A percentile compares a stretch with the other conserved stretches of the same genome.
These are phyloP conservation scores for Sporothrix schenckii DNA, from an alignment of 2,329 filamentous ascomycete genomes.

Conservation along the genomic window DNA sequence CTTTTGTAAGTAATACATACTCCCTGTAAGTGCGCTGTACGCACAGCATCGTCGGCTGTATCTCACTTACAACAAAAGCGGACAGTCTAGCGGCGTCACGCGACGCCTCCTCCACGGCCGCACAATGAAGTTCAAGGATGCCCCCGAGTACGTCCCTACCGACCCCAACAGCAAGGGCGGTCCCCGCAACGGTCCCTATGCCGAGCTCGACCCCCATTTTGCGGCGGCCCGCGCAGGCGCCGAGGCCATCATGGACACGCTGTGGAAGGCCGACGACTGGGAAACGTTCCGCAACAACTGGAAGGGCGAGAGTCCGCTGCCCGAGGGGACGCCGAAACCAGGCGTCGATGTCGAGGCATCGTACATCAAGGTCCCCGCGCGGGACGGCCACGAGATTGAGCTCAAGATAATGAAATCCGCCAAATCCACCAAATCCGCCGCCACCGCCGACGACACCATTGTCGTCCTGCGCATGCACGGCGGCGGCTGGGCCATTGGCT, in stretches of 20 bases:
- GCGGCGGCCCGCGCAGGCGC: slow-evolving; percentile 39
- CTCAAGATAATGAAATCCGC: slow-evolving; percentile 40
- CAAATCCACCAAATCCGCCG: background rate
- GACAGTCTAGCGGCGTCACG: background rate
- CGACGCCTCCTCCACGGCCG: background rate
- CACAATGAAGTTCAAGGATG: slow-evolving; percentile 37
- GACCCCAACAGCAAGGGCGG: slow-evolving; percentile 43
- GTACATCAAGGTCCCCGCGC: slow-evolving; percentile 39
- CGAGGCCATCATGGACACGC: slow-evolving; percentile 37
- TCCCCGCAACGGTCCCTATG: slow-evolving; percentile 45
- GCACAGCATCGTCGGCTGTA: too few relatives aligned
- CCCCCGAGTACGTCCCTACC: slow-evolving; percentile 40
- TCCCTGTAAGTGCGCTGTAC: too few relatives aligned
- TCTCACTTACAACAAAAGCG: background rate
- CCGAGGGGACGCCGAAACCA: slow-evolving; percentile 41
- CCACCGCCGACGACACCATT: slow-evolving; percentile 29
- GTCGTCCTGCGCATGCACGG: slow-evolving; percentile 44
- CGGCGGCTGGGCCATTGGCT: slow-evolving; percentile 45
- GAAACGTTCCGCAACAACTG: slow-evolving; percentile 40
- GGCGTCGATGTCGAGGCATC: slow-evolving; percentile 44
- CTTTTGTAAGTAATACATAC: too few relatives aligned
- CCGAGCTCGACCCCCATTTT: slow-evolving; percentile 43
- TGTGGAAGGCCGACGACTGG: slow-evolving; percentile 42
- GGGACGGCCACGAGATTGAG: slow-evolving; percentile 44
- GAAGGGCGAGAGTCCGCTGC: slow-evolving; percentile 39